Conservation (phyloP, 306 rosid genomes). For the Fagus sylvatica region DNA sequence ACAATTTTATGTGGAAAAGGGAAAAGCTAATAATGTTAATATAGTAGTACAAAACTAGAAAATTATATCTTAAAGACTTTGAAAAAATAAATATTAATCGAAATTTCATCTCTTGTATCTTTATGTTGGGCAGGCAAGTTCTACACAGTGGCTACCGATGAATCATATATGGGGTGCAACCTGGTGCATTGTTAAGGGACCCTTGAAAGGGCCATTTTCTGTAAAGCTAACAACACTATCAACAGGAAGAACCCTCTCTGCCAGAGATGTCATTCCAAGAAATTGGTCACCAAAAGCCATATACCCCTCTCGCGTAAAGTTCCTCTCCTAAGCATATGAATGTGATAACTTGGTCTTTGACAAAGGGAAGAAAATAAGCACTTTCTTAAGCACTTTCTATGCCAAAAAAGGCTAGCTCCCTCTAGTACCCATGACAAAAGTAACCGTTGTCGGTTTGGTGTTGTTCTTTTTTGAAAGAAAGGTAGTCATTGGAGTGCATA, state of each 20-base stretch:
- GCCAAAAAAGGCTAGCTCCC: constrained; percentile 15
- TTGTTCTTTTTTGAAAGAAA: constrained; percentile 12
- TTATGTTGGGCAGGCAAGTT: constrained; percentile 56
- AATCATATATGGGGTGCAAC: constrained; percentile 90
- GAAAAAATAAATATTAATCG: too few species aligned
- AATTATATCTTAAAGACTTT: too few species aligned
- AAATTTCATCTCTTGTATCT: constrained; percentile 12
- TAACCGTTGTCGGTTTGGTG: constrained; percentile 29
- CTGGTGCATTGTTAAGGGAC: constrained; percentile 69
- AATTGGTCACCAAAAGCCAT: constrained; percentile 84
- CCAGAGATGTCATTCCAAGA: constrained; percentile 70
- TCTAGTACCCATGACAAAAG: constrained; percentile 20
- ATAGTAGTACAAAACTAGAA: too few species aligned
- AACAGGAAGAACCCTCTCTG: constrained; percentile 54
- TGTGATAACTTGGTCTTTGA: background rate
- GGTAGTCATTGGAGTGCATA: constrained; percentile 42
- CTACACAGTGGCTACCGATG: constrained; percentile 74
- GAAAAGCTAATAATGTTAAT: too few species aligned
- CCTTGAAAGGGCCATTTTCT: constrained; percentile 81
- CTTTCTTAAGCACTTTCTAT: background rate
- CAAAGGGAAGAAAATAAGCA: constrained; percentile 17
- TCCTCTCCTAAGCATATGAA: constrained; percentile 21
- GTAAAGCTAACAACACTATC: constrained; percentile 71
- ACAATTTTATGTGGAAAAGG: too few species aligned
- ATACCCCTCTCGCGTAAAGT: constrained; percentile 72